Conservation (phyloP, 495 filamentous ascomycete genomes). For the Talaromyces borbonicus region DNA sequence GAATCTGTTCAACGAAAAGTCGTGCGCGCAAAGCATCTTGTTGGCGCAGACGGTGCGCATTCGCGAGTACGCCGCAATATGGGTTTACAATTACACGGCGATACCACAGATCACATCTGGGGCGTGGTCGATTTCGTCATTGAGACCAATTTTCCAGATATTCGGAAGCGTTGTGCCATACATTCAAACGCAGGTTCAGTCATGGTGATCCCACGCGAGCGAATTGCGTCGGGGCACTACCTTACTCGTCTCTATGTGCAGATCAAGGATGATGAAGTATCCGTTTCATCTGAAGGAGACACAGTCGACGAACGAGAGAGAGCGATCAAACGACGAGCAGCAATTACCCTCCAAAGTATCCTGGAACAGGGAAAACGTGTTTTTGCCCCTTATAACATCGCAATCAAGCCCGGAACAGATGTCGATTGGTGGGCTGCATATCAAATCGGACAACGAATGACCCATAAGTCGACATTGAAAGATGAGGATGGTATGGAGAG, state of each 20-base stretch:
- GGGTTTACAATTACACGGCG: constrained; percentile 49
- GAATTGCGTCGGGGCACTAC: constrained; percentile 42
- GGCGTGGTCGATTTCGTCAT: constrained; percentile 57
- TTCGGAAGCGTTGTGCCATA: constrained; percentile 55
- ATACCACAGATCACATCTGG: constrained; percentile 56
- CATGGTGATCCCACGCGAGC: constrained; percentile 63
- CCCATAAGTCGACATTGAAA: neutral
- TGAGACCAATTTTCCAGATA: constrained; percentile 62
- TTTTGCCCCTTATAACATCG: constrained; percentile 39
- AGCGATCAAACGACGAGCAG: constrained; percentile 18
- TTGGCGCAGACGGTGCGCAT: constrained; percentile 60
- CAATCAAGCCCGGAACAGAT: constrained; percentile 15
- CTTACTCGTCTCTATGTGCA: constrained; percentile 60
- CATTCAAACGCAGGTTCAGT: constrained; percentile 57
- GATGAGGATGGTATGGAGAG: constrained; percentile 38
- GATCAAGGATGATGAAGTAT: constrained; percentile 24
- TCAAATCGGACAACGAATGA: constrained; percentile 56
- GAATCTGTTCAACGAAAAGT: constrained; percentile 19
- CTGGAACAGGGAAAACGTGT: constrained; percentile 31
- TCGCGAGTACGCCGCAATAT: constrained; percentile 50
- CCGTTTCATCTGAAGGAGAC: neutral
- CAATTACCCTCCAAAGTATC: constrained; percentile 31
- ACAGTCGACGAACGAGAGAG: constrained; percentile 19
- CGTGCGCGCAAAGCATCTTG: constrained; percentile 52
- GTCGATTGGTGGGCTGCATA: constrained; percentile 51